phyloP scores from a whole-genome alignment of 2,329 filamentous ascomycete genomes.

The Neofusicoccum laricinum region DNA sequence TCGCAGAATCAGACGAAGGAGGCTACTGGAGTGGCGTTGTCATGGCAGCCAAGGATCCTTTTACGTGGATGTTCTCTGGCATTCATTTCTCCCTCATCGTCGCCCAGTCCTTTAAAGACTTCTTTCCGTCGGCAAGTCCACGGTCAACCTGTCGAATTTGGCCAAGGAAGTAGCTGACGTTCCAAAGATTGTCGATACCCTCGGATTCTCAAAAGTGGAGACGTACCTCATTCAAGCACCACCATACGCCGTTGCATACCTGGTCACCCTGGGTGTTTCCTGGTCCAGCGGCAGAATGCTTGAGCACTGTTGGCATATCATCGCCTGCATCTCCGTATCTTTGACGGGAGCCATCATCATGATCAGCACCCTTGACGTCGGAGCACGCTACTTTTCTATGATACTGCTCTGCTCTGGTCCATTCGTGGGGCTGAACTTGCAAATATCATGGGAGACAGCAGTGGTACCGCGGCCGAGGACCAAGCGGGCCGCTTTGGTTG shows the following conservation, averaged over 20 bases:
- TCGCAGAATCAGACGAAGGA: slow-evolving; percentile 27
- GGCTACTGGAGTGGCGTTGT: slow-evolving; percentile 38
- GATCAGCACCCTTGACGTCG: slow-evolving; percentile 30
- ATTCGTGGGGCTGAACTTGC: slow-evolving; percentile 40
- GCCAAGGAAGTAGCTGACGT: background rate
- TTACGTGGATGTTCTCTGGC: slow-evolving; percentile 40
- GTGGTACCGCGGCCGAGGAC: slow-evolving; percentile 40
- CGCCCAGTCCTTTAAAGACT: slow-evolving; percentile 33
- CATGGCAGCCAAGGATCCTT: slow-evolving; percentile 37
- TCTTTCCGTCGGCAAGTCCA: slow-evolving; percentile 28
- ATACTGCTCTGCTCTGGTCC: slow-evolving; percentile 35
- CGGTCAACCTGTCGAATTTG: background rate
- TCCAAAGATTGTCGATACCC: background rate
- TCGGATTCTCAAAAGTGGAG: background rate
- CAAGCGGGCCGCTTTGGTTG: slow-evolving; percentile 43
- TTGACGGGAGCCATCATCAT: slow-evolving; percentile 22
- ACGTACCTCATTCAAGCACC: slow-evolving; percentile 11
- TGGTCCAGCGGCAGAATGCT: slow-evolving; percentile 29
- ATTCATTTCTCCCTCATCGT: slow-evolving; percentile 40
- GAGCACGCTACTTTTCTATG: slow-evolving; percentile 30
- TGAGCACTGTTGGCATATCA: slow-evolving; percentile 28
- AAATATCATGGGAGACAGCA: slow-evolving; percentile 44
- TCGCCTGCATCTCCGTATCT: background rate
- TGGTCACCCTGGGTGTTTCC: slow-evolving; percentile 24
- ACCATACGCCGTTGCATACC: slow-evolving; percentile 33